These are phyloP conservation scores for Paramecium primaurelia DNA, from an alignment of 73 alveolate genomes.

Conservation along the genomic window DNA sequence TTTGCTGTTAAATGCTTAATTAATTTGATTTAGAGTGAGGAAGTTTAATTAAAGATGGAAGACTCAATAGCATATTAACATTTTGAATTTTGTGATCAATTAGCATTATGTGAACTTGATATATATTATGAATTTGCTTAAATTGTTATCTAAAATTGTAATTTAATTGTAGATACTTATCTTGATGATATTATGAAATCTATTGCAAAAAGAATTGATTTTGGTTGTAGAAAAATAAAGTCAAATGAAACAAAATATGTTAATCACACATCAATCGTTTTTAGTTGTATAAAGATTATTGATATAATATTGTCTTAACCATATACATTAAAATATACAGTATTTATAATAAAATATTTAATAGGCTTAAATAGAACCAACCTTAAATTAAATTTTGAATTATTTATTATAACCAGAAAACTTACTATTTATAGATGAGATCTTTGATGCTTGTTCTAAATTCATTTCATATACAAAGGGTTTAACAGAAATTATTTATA, in stretches of 20 bases:
- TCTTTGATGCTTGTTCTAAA: slow-evolving; percentile 6
- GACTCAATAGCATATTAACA: neutral
- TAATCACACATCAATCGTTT: neutral
- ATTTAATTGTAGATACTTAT: neutral
- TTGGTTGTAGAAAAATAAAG: neutral
- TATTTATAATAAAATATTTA: neutral
- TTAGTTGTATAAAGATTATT: neutral
- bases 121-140: neutral
- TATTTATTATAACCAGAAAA: neutral
- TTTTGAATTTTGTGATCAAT: neutral
- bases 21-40: neutral
- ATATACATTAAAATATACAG: neutral
- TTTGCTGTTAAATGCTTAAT: neutral
- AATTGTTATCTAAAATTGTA: neutral
- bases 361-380: slow-evolving; percentile 9
- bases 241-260: neutral
- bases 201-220: neutral
- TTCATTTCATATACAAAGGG: slow-evolving; percentile 2
- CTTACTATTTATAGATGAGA: neutral
- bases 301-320: neutral
- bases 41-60: neutral
- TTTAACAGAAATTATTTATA: neutral
- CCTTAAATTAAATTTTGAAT: neutral
- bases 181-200: neutral
- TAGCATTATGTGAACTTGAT: neutral